These are phyloP conservation scores for Magnusiomyces suaveolens DNA, from an alignment of 1,139 yeast genomes.

Conservation along the genomic window DNA sequence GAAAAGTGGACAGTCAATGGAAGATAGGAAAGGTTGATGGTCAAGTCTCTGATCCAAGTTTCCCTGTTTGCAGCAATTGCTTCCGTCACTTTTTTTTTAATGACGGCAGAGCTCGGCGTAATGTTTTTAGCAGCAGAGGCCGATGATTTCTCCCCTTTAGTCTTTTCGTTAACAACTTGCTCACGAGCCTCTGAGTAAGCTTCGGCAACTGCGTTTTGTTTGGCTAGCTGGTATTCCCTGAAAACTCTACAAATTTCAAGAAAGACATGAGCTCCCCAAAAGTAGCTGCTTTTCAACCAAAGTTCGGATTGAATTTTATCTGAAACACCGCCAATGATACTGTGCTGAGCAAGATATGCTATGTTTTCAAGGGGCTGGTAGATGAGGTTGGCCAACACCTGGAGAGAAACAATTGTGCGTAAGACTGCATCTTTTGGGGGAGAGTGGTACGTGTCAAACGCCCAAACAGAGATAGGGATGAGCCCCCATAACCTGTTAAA, in stretches of 20 bases:
- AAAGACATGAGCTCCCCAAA: conserved; percentile 37
- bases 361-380: conserved; percentile 37
- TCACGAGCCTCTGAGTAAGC: not conserved
- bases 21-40: conserved; percentile 34
- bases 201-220: conserved; percentile 3
- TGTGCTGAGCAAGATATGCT: conserved; percentile 35
- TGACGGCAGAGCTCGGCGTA: not conserved
- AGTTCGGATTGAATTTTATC: conserved; percentile 25
- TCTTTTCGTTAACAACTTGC: not conserved
- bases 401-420: conserved; percentile 28
- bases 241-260: conserved; percentile 29
- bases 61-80: conserved; percentile 2
- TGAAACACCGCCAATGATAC: conserved; percentile 25
- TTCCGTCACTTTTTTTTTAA: not conserved
- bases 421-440: conserved; percentile 24
- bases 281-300: conserved; percentile 34
- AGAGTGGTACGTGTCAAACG: conserved; percentile 21
- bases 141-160: conserved; percentile 8
- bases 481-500: conserved; percentile 34
- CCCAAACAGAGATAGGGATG: conserved; percentile 33
- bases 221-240: conserved; percentile 14
- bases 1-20: conserved; percentile 40
- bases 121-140: not conserved
- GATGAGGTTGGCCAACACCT: conserved; percentile 31
- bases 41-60: conserved; percentile 17